These are phyloP conservation scores for Wallacemonas rigidus DNA, from an alignment of 208 protist genomes.

Conservation along the genomic window DNA sequence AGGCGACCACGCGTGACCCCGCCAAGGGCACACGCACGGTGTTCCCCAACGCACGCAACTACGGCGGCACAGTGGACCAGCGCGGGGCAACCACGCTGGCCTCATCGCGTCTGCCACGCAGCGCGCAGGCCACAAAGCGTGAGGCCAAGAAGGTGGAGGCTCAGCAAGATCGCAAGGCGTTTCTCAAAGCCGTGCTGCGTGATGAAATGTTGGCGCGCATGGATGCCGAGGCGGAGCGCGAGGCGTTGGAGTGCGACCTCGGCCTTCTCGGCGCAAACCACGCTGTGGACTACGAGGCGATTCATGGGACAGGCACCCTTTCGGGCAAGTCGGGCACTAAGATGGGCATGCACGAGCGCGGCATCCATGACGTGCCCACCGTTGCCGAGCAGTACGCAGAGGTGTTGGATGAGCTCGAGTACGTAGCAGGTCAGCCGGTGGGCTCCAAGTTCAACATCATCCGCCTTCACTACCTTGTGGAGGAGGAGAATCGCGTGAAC, in stretches of 20 bases:
- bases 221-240: constrained; percentile 54
- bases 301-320: not conserved
- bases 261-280: constrained; percentile 60
- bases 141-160: constrained; percentile 31
- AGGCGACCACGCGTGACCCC: constrained; percentile 27
- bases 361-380: constrained; percentile 37
- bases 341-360: constrained; percentile 27
- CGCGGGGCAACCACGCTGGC: constrained; percentile 36
- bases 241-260: constrained; percentile 43
- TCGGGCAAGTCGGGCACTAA: constrained; percentile 2
- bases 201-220: constrained; percentile 72
- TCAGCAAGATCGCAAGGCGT: constrained; percentile 74
- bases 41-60: constrained; percentile 75
- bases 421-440: constrained; percentile 62
- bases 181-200: constrained; percentile 64
- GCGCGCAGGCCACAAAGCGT: constrained; percentile 14
- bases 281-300: constrained; percentile 43
- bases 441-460: constrained; percentile 84
- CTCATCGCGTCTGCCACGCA: constrained; percentile 29
- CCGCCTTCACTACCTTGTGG: constrained; percentile 69
- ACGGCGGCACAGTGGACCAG: constrained; percentile 59
- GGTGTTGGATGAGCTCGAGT: constrained; percentile 75
- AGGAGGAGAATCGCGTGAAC: constrained; percentile 66
- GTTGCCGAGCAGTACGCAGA: constrained; percentile 64
- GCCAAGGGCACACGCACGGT: constrained; percentile 30